Evolutionary conservation across 441 rosid species (phyloP), one percentile per base, ranked within the genome.

Genomic region (Populus trichocarpa): DNA sequence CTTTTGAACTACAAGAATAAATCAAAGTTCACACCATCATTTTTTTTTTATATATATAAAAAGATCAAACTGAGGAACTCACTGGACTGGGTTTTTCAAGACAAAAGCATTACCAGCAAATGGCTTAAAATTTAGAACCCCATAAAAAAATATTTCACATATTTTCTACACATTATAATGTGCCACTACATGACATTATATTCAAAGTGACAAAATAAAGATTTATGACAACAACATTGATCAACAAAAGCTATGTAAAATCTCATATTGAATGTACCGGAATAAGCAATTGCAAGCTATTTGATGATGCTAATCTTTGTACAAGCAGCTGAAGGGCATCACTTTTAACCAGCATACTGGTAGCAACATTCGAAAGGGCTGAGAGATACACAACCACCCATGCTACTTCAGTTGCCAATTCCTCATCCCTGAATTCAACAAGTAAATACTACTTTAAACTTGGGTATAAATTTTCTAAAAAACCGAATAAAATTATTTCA

Each of bases 351-450:
- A 96, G 85, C 85, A 92, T 33, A 84, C 82, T 80, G 67, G 97
- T 88, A 65, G 97, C 98, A 10, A 85, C 74, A 87, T 91, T 91
- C 77, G 99, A 96, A 66, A 94, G 99, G 32, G 99, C 98, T 38
- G 99, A 96, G 65, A 96, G 98, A 89, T 94, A 96, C 75, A 93
- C 99, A 81, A 93, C 92, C 23, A 92, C 90, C 98, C 99, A 93
- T 79, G 97, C 97, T 82, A 96, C 95, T 86, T 96, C 99, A 40
- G 93, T 93, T 70, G 98, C 91, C 85, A 90, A 82, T 78, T 91
- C 98, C 81, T 91, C 98, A 82, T 93, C 94, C 87, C 99, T 95
- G 85, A 84, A 83, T 33, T 75, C 33, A 64, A 59, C 32, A 87
- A 74, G 77, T 69, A 61, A 50, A 70, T 22, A 18, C 33, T 22